A percentile compares a stretch with the other conserved stretches of the same genome.
phyloP scores from a whole-genome alignment of 768 basidiomycete species.

The Phylloporus sp. region DNA sequence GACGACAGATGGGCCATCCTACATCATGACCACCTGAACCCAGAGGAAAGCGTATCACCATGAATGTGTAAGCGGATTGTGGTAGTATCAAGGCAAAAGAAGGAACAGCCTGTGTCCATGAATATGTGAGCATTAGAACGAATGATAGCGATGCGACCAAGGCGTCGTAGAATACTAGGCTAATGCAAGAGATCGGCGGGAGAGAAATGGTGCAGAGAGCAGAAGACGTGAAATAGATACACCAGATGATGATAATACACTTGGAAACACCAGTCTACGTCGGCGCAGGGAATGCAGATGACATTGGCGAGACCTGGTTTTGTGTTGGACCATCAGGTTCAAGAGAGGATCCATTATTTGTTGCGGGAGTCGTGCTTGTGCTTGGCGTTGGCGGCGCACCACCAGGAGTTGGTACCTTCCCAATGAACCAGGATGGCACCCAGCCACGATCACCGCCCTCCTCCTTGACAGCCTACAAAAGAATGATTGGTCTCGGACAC shows the following conservation, averaged over 20 bases:
- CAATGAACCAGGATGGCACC: slow-evolving; percentile 98
- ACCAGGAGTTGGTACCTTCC: slow-evolving; percentile 60
- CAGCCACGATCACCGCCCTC: slow-evolving; percentile 92
- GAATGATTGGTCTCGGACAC: slow-evolving; percentile 6
- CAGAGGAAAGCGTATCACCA: slow-evolving; percentile 10
- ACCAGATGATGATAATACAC: slow-evolving; percentile 9
- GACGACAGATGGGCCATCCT: slow-evolving; percentile 13
- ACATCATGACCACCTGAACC: slow-evolving; percentile 12
- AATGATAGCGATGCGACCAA: slow-evolving; percentile 24
- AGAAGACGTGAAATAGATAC: slow-evolving; percentile 21
- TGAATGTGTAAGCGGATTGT: slow-evolving; percentile 16
- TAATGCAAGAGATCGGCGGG: slow-evolving; percentile 16
- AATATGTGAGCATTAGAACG: slow-evolving; percentile 28
- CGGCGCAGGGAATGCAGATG: slow-evolving; percentile 67
- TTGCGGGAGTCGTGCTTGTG: slow-evolving; percentile 41
- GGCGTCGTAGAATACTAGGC: slow-evolving; percentile 20
- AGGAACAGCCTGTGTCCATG: slow-evolving; percentile 14
- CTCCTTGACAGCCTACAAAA: slow-evolving; percentile 81
- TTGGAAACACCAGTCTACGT: slow-evolving; percentile 17
- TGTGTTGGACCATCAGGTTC: slow-evolving; percentile 42
- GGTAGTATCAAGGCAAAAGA: slow-evolving; percentile 8
- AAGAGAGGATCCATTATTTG: slow-evolving; percentile 26
- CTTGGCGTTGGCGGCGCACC: slow-evolving; percentile 46
- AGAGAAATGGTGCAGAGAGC: slow-evolving; percentile 15
- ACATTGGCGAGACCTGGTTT: slow-evolving; percentile 69